Base-by-base conservation (phyloP, 2,329 filamentous ascomycete genomes). In the Aspergillus awamori region DNA sequence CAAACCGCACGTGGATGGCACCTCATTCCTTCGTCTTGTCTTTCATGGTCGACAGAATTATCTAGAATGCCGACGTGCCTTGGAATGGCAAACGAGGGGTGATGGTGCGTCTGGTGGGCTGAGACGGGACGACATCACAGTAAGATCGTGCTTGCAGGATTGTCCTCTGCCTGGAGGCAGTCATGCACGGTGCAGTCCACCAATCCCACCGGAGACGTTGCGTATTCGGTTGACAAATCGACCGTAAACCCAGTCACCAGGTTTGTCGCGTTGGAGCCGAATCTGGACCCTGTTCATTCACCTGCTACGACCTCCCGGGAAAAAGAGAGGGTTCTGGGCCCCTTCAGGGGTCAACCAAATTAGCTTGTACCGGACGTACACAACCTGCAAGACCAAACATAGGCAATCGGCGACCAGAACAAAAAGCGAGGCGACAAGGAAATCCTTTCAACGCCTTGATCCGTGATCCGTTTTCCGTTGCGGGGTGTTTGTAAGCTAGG, bases 241-340 rank as follows among this genome's bases (percentile, higher is more conserved):
- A 41, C 38, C 53, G 48, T 30, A 33, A 15, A 53, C 60, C 33
- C 57, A 64, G 62, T 57, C 60, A 55, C 59, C 59, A 38, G 48
- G 51, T 51, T 36, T 43, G 45, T 53, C 36, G 56, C 56, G 49
- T 33, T 43, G 52, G 57, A 57, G 38, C 43, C 53, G 38, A 51
- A 45, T 58, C 56, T 58, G 52, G 57, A 60, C 60, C 62, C 62
- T 64, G 20, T 45, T 39, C 33, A 45, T n/a, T 53, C 43, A 43
- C 43, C 26, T 43, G 17, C 41, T 53, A 59, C 57, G 57, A 39
- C 53, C 57, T 51, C 36, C 45, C 57, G 26, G 24, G 47, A 28
- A 22, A 17, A 30, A 22, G 36, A 26, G 41, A 43, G 53, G 38
- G 53, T 56, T 56, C 53, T 56, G 53, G 52, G 38, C 53, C 53